Evolutionary conservation across 2,329 filamentous ascomycete species (phyloP), one percentile per base, ranked within the genome.

Genomic region (Botrytis byssoidea): DNA sequence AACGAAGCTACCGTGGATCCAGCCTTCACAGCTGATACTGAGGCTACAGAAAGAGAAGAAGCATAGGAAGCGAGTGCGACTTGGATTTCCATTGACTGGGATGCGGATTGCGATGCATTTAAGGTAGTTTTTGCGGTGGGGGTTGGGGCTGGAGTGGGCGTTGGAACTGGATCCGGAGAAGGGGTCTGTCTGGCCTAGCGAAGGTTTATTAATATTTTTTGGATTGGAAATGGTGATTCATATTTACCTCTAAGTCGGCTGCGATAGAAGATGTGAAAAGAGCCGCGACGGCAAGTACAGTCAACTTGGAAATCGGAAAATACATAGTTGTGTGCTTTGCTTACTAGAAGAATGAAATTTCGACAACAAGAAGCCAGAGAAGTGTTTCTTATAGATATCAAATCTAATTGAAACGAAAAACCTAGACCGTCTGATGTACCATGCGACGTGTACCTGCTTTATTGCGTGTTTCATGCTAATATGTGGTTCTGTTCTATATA

Each of bases 401-500:
- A 57, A 22, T n/a, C n/a, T 57, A 25, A 10, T 42, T 44, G 20
- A 57, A 42, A 57, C 20, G 18, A 42, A 25, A 32, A 32, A 20
- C 1, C 66, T 42, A 4, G 18, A 57, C 32, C 37, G 48, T 69
- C 35, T 44, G 35, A 69, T 42, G 48, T 44, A 57, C 25, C n/a
- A 12, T 7, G 18, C n/a, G 16, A 57, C 35, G 48, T 68, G 46
- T 68, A 42, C 25, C 32, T 67, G 46, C 46, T 51, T 67, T 51
- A 46, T 20, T 57, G 48, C 35, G 55, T 42, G 48, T 57, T 68
- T 68, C 65, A 57, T 68, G 10, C 42, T 67, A 40, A 55, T 67
- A 55, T 40, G 65, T 67, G 65, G 65, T 29, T 20, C 65, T 55
- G 16, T n/a, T 40, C 22, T 51, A 67, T 40, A 68, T 66, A 66